Percentiles rank a stretch among this genome's conserved stretches.
Conservation (phyloP, 1,284 basidiomycete genomes). For the Acaromyces ingoldii region DNA sequence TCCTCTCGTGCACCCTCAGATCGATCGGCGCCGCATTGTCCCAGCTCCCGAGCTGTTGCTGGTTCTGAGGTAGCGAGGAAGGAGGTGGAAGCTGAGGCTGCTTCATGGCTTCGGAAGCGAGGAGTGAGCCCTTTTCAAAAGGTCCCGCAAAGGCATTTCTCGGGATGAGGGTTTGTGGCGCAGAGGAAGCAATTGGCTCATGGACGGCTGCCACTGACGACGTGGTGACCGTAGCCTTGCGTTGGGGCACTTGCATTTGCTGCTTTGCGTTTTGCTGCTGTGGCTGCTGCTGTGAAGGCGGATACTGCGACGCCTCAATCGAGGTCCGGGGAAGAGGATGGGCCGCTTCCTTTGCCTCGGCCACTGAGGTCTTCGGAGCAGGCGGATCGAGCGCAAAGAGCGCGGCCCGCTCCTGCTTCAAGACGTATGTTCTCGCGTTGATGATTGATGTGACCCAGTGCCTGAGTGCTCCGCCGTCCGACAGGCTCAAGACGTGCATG, state of each 20-base stretch:
- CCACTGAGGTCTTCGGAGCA: conserved; percentile 11
- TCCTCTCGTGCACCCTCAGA: conserved; percentile 21
- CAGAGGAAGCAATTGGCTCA: conserved; percentile 6
- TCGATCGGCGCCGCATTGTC: conserved; percentile 24
- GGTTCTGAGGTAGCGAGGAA: too few relatives aligned
- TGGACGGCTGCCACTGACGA: not conserved
- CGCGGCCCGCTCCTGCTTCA: conserved; percentile 40
- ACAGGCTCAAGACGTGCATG: conserved; percentile 39
- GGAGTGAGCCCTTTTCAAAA: conserved; percentile 35
- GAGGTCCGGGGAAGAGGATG: not conserved
- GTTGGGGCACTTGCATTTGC: too few relatives aligned
- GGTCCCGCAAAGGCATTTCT: conserved; percentile 28
- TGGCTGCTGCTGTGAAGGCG: not conserved
- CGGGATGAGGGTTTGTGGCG: conserved; percentile 23
- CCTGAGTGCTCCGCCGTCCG: conserved; percentile 40
- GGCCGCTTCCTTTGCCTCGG: conserved; percentile 5
- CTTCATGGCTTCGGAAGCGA: conserved; percentile 30
- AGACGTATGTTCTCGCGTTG: conserved; percentile 44
- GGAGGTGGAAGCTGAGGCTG: too few relatives aligned
- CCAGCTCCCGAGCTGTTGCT: too few relatives aligned
- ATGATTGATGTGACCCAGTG: conserved; percentile 45
- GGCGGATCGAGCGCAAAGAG: conserved; percentile 40
- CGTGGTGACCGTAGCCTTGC: not conserved
- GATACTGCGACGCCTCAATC: not conserved
- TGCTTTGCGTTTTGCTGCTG: conserved; percentile 1